Percentiles rank a stretch among this genome's conserved stretches.
These are phyloP conservation scores for Exophiala aquamarina DNA, from an alignment of 2,329 filamentous ascomycete genomes.

Conservation along the genomic window DNA sequence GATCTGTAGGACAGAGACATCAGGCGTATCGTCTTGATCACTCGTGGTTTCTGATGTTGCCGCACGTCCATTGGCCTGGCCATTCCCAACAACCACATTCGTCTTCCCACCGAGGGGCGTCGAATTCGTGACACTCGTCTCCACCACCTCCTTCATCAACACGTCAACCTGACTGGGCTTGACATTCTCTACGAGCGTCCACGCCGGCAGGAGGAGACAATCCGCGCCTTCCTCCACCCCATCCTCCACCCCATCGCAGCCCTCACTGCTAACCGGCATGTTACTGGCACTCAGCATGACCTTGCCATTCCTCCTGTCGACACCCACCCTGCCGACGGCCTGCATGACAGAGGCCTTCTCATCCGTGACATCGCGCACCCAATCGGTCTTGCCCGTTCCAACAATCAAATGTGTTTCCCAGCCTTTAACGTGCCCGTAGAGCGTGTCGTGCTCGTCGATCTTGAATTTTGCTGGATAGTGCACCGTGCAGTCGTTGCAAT, in stretches of 20 bases:
- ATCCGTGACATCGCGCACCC: slow-evolving; percentile 84
- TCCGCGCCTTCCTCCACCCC: slow-evolving; percentile 18
- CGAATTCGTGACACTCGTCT: slow-evolving; percentile 18
- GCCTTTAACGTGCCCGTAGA: slow-evolving; percentile 83
- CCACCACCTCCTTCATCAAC: slow-evolving; percentile 25
- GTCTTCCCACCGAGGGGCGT: slow-evolving; percentile 8
- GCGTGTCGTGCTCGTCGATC: slow-evolving; percentile 72
- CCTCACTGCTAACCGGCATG: slow-evolving; percentile 19
- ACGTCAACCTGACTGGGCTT: slow-evolving; percentile 19
- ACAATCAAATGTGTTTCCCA: slow-evolving; percentile 90
- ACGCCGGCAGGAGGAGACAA: slow-evolving; percentile 25
- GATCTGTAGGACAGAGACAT: slow-evolving; percentile 10
- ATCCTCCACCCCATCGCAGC: slow-evolving; percentile 6
- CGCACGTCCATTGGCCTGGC: slow-evolving; percentile 4
- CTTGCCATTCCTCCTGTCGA: slow-evolving; percentile 28
- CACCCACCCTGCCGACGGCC: slow-evolving; percentile 57
- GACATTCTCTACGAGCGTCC: slow-evolving; percentile 27
- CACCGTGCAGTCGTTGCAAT: slow-evolving; percentile 79
- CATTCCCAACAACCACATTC: neutral
- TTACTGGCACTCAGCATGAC: slow-evolving; percentile 28
- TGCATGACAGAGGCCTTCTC: slow-evolving; percentile 85
- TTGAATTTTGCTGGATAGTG: slow-evolving; percentile 72
- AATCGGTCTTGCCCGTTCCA: slow-evolving; percentile 93
- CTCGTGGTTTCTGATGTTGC: neutral
- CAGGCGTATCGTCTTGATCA: slow-evolving; percentile 4